phyloP scores from a whole-genome alignment of 2,329 filamentous ascomycete species.

The Waltergamsia citrina region DNA sequence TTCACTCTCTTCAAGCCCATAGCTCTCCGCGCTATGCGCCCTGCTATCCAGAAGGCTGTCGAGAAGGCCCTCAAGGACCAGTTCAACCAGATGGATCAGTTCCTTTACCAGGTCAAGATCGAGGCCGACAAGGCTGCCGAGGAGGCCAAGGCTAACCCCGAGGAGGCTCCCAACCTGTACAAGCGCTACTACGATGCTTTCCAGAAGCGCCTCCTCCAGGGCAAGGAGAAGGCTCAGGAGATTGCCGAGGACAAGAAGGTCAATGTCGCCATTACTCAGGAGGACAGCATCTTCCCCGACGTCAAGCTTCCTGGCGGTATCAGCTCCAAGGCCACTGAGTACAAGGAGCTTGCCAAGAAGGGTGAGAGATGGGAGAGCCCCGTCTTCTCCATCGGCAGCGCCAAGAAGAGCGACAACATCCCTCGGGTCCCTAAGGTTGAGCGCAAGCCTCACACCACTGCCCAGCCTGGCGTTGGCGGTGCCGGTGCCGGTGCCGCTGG shows the following conservation, averaged over 20 bases:
- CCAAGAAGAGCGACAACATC: slow-evolving; percentile 62
- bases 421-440: slow-evolving; percentile 47
- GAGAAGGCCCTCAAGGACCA: slow-evolving; percentile 85
- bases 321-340: slow-evolving; percentile 88
- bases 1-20: slow-evolving; percentile 83
- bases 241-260: slow-evolving; percentile 57
- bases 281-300: slow-evolving; percentile 83
- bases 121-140: slow-evolving; percentile 69
- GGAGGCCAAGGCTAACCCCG: slow-evolving; percentile 49
- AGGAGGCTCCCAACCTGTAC: slow-evolving; percentile 75
- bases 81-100: slow-evolving; percentile 63
- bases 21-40: slow-evolving; percentile 73
- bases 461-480: slow-evolving; percentile 6
- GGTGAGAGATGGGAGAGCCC: slow-evolving; percentile 93
- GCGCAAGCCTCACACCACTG: slow-evolving; percentile 27
- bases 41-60: slow-evolving; percentile 75
- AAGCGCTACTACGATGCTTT: slow-evolving; percentile 69
- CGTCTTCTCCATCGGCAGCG: slow-evolving; percentile 79
- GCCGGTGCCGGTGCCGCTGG: slow-evolving; percentile 3
- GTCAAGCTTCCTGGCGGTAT: slow-evolving; percentile 75
- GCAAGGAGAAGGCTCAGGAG: slow-evolving; percentile 66
- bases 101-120: slow-evolving; percentile 68
- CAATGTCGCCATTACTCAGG: slow-evolving; percentile 46
- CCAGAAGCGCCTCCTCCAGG: slow-evolving; percentile 64
- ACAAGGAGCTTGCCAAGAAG: slow-evolving; percentile 77